Evolutionary conservation across 208 protist genomes (phyloP), one percentile per base, ranked within the genome.

Genomic region (Wallacemonas sp.): DNA sequence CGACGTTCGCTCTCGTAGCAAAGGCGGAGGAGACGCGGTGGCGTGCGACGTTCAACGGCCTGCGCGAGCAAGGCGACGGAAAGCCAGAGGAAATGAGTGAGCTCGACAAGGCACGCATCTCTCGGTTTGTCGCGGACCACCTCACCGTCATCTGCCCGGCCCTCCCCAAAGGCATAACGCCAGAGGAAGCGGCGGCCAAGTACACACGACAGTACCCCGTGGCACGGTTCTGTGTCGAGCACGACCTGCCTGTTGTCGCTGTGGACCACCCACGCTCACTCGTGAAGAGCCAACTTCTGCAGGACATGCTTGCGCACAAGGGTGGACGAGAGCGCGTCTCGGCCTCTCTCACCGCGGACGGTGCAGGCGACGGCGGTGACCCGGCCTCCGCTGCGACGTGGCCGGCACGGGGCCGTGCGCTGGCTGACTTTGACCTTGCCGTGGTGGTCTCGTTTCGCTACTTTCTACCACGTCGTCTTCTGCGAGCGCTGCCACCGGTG

Each of bases 401-500:
- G 79, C 42, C 32, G 1, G 55, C 41, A 2, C 58, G 70, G 0
- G 76, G 83, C 2, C 74, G 64, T 21, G 53, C 82, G 13, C 67
- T 91, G 15, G 46, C 45, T 19, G 71, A 75, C 55, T 92, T 85
- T 68, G 89, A 95, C 61, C 73, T 92, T 10, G 74, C 78, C 19
- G 79, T 95, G 1, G 87, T 95, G 3, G 89, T 92, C 17, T 95
- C 89, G 10, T 95, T 92, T 63, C 86, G 89, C 29, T 95, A 95
- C 75, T 95, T 91, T 42, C 62, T 95, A 1, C 89, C 89, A 2
- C 59, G 80, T 32, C 50, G 63, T 6, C 68, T 95, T 0, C 68
- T 95, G 21, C 69, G 61, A 3, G 79, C 69, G 33, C 59, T 95
- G 52, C 83, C 87, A 10, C 83, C 77, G 0, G 85, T 83, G 17